Evolutionary conservation across 1,139 yeast genomes (phyloP).

Genomic region (Geotrichum macrosporum): DNA sequence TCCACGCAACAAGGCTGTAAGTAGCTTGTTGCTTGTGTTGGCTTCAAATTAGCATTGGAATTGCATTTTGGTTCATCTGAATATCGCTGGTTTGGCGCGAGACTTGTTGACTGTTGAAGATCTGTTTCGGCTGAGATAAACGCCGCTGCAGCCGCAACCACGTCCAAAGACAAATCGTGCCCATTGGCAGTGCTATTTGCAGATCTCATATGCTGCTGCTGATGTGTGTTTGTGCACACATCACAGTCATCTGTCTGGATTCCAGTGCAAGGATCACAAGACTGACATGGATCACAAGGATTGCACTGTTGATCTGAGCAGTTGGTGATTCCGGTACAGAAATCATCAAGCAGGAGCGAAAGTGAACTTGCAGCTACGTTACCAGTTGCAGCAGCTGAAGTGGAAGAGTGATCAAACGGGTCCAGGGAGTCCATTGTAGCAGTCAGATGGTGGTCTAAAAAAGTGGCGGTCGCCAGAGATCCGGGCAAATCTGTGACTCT

Average conservation of each 20-base stretch:
- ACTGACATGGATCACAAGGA: constrained; percentile 6
- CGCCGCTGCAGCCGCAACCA: constrained; percentile 9
- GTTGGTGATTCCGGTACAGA: background rate
- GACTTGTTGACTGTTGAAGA: too few species aligned
- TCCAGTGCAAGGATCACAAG: constrained; percentile 6
- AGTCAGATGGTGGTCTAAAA: too few species aligned
- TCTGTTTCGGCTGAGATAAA: constrained; percentile 1
- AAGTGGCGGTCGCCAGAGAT: background rate
- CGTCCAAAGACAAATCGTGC: constrained; percentile 2
- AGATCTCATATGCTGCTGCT: too few species aligned
- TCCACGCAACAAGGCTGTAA: background rate
- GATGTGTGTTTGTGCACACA: background rate
- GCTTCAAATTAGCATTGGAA: too few species aligned
- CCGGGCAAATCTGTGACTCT: constrained; percentile 5
- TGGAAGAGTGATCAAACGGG: too few species aligned
- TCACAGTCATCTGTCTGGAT: constrained; percentile 1
- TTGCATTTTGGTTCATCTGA: too few species aligned
- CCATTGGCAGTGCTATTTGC: background rate
- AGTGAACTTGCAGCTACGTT: too few species aligned
- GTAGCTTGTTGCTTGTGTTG: too few species aligned
- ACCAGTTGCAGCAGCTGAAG: too few species aligned
- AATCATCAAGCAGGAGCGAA: background rate
- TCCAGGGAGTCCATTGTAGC: background rate
- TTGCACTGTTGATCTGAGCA: constrained; percentile 5
- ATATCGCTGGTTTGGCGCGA: too few species aligned